Evolutionary conservation across 306 rosid species (phyloP).

Genomic region (Acacia melanoxylon): DNA sequence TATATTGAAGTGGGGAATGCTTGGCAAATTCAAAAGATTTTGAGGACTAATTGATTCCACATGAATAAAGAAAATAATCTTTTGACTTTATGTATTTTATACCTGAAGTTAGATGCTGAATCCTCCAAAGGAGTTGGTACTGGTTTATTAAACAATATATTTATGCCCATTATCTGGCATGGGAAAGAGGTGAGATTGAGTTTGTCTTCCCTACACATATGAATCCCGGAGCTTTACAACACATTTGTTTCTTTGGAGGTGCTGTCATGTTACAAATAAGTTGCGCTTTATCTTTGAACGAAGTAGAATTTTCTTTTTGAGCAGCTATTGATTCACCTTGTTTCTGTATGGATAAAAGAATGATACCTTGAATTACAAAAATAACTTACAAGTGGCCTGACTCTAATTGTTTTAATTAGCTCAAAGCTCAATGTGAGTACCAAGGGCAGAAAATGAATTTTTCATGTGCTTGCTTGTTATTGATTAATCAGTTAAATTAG

Average conservation of each 20-base stretch:
- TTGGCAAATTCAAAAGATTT: neutral
- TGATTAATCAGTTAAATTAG: constrained; percentile 1
- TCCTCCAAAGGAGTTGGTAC: neutral
- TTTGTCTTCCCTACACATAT: neutral
- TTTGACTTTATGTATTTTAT: neutral
- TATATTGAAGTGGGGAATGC: neutral
- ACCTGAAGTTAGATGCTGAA: neutral
- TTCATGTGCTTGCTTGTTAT: neutral
- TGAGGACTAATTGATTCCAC: constrained; percentile 3
- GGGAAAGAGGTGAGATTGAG: neutral
- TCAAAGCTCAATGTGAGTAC: neutral
- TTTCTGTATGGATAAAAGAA: neutral
- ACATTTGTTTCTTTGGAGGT: neutral
- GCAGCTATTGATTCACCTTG: neutral
- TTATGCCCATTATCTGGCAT: neutral
- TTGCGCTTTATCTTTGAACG: neutral
- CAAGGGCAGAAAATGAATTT: neutral
- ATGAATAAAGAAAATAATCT: neutral
- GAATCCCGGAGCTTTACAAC: neutral
- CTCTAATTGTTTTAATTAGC: neutral
- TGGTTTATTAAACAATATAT: neutral
- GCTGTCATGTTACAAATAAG: constrained; percentile 1
- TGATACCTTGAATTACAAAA: constrained; percentile 13
- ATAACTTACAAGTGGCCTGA: neutral
- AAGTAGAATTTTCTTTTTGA: neutral